These are phyloP conservation scores for Acanthamoeba culbertsoni DNA, from an alignment of 208 protist species.

Conservation along the genomic window DNA sequence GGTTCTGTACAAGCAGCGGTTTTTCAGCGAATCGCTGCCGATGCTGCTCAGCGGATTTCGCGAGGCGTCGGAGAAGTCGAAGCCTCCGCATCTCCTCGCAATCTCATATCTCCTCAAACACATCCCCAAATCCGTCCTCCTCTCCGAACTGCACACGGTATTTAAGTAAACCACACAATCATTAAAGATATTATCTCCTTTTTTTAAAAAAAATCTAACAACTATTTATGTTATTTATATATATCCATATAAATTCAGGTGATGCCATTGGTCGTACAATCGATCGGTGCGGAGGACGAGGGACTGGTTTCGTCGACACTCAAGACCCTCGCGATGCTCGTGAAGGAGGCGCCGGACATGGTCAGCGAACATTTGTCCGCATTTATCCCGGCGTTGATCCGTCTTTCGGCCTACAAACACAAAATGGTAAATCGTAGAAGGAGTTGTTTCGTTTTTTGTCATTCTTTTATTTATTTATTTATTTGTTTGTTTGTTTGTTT, in stretches of 20 bases:
- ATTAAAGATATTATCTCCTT: no score
- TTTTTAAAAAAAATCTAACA: no score
- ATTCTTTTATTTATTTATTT: neutral
- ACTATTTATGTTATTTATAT: no score
- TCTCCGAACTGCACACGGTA: conserved; percentile 28
- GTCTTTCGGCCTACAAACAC: neutral
- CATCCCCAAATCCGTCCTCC: conserved; percentile 42
- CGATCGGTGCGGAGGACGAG: neutral
- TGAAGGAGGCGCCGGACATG: conserved; percentile 11
- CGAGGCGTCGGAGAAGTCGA: neutral
- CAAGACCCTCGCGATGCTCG: conserved; percentile 6
- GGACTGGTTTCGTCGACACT: neutral
- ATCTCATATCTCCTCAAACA: conserved; percentile 51
- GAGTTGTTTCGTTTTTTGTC: neutral
- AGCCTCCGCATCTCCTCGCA: neutral
- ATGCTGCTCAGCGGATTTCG: conserved; percentile 16
- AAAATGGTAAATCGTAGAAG: neutral
- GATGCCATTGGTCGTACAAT: conserved; percentile 31
- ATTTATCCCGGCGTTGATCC: neutral
- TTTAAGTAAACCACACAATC: neutral
- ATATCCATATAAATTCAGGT: no score
- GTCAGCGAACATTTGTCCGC: neutral
- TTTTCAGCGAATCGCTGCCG: conserved; percentile 24
- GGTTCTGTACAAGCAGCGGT: conserved; percentile 44
- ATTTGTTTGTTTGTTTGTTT: no score